phyloP scores from a whole-genome alignment of 192 early-diverging fungal species.

The Coemansia sp. region DNA sequence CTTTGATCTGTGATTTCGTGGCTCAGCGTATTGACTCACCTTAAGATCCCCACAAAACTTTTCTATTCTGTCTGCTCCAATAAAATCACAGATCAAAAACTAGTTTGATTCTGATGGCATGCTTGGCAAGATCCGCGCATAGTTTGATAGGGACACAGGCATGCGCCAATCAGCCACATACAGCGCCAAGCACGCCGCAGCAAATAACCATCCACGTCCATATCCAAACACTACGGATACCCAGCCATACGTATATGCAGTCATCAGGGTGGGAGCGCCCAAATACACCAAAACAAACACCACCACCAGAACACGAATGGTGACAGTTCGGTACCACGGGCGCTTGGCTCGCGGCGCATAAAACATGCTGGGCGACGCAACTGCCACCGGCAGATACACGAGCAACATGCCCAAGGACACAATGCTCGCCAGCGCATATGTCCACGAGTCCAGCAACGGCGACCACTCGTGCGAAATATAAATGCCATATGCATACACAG shows the following conservation, averaged over 20 bases:
- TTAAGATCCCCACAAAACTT: too few species aligned
- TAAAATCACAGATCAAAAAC: too few species aligned
- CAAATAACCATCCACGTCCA: slow-evolving; percentile 42
- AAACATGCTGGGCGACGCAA: slow-evolving; percentile 30
- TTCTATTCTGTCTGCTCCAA: too few species aligned
- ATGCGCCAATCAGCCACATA: slow-evolving; percentile 44
- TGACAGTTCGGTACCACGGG: neutral
- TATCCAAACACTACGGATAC: slow-evolving; percentile 28
- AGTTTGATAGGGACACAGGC: neutral
- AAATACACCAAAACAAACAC: slow-evolving; percentile 28
- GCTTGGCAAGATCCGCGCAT: neutral
- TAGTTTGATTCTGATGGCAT: neutral
- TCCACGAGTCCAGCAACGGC: slow-evolving; percentile 51
- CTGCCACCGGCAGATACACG: slow-evolving; percentile 45
- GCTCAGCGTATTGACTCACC: too few species aligned
- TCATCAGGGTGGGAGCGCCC: slow-evolving; percentile 27
- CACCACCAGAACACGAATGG: slow-evolving; percentile 6
- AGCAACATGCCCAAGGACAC: slow-evolving; percentile 35
- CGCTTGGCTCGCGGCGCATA: slow-evolving; percentile 20
- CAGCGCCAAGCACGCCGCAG: slow-evolving; percentile 24
- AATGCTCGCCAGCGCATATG: slow-evolving; percentile 39
- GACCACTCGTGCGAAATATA: slow-evolving; percentile 50
- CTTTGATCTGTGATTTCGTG: too few species aligned
- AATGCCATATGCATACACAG: slow-evolving; percentile 61
- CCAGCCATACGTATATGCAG: slow-evolving; percentile 47